Base-by-base conservation (phyloP, 1,284 basidiomycete species). In the Moesziomyces sp. region DNA sequence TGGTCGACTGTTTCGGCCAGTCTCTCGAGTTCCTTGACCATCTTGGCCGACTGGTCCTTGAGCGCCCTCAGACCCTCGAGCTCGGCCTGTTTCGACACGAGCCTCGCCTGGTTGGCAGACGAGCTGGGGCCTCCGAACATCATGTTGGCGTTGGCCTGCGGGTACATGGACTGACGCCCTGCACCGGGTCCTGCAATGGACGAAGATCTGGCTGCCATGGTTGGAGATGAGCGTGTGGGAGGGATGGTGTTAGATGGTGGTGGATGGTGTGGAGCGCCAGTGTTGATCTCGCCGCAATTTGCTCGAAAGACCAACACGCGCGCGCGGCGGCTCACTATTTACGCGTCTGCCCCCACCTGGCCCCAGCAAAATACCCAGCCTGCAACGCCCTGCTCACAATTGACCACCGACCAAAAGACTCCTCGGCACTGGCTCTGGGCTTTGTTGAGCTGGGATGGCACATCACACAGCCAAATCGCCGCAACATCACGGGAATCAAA, bases 41-140 rank as follows among this genome's bases (percentile, higher is more conserved):
- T 73, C n/a, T 62, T 28, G 14, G 78, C 79, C 23, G 77, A 79
- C 48, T 81, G 78, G 33, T 76, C 74, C 26, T 77, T 77, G n/a
- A 83, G 50, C 11, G 74, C 64, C 8, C 76, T 62, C 40, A 83
- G 49, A 5, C 80, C 81, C 52, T 81, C 78, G 21, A 83, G 52
- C 49, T 83, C 81, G 2, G 78, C 77, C 65, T 81, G 76, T 49
- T 83, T 83, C 16, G 76, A 74, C 3, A 74, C 61, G 2, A 83
- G 40, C 5, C 80, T 46, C 24, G 70, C 72, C 24, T 74, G 71
- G 46, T 67, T 73, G 3, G 70, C 70, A 14, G 70, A 73, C 6
- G 70, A 73, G 5, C 64, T 67, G 1, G 62, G 69, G 19, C 69
- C 69, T n/a, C 70, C 62, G 48, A 65, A 64, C 63, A 73, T 73